phyloP scores from a whole-genome alignment of 306 rosid genomes.

The Vachellia collinsii region DNA sequence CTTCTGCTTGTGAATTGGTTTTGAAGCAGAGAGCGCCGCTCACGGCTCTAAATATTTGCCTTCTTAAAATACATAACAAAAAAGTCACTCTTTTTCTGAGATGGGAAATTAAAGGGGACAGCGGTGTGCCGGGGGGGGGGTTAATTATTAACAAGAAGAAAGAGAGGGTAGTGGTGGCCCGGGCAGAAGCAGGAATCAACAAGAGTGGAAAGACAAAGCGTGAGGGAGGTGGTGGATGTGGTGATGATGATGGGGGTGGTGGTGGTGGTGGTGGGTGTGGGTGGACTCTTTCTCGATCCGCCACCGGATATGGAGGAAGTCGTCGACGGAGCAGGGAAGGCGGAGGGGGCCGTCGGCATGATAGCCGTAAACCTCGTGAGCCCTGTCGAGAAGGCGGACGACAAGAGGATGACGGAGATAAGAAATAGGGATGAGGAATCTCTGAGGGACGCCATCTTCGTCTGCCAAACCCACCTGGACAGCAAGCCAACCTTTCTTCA shows the following conservation, averaged over 20 bases:
- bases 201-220: constrained; percentile 58
- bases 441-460: constrained; percentile 51
- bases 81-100: not conserved
- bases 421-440: constrained; percentile 61
- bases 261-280: constrained; percentile 19
- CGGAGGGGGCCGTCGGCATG: constrained; percentile 72
- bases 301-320: constrained; percentile 70
- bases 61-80: not conserved
- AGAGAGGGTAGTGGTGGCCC: no score
- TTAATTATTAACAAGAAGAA: not conserved
- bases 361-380: constrained; percentile 71
- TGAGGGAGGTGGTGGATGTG: constrained; percentile 49
- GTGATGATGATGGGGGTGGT: constrained; percentile 36
- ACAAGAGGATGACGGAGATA: constrained; percentile 72
- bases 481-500: constrained; percentile 72
- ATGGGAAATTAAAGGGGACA: not conserved
- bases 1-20: not conserved
- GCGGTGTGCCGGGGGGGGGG: not conserved
- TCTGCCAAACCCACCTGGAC: constrained; percentile 71
- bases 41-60: not conserved
- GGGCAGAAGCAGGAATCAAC: constrained; percentile 28
- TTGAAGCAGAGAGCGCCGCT: not conserved
- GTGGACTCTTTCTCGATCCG: constrained; percentile 56
- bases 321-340: constrained; percentile 73
- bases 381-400: constrained; percentile 60